Evolutionary conservation across 257 asterid species (phyloP).

Genomic region (Przewalskia tangutica): DNA sequence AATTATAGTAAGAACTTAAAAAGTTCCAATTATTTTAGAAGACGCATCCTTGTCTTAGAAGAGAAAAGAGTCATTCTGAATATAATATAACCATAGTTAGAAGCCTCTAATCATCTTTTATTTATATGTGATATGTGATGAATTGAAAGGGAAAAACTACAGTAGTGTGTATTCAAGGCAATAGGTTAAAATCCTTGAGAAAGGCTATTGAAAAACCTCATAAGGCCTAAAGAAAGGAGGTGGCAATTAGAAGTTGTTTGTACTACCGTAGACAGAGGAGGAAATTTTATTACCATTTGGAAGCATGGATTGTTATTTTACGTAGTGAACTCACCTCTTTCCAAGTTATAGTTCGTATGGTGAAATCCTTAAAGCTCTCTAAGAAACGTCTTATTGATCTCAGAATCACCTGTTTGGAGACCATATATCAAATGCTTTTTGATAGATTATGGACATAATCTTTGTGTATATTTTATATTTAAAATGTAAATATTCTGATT

Average conservation of each 20-base stretch:
- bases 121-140: background rate
- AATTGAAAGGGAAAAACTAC: background rate
- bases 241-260: background rate
- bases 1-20: background rate
- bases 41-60: background rate
- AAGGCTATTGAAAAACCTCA: background rate
- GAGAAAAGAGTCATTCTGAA: background rate
- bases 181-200: background rate
- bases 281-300: background rate
- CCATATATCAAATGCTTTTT: background rate
- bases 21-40: background rate
- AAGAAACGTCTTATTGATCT: background rate
- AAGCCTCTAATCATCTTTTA: background rate
- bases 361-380: background rate
- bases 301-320: background rate
- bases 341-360: background rate
- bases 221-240: background rate
- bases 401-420: background rate
- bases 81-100: background rate
- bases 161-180: background rate
- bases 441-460: background rate
- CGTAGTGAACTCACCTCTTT: background rate
- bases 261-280: background rate
- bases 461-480: no score
- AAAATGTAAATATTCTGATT: no score